Conservation (phyloP, 768 basidiomycete species). For the Lentinula sp. region DNA sequence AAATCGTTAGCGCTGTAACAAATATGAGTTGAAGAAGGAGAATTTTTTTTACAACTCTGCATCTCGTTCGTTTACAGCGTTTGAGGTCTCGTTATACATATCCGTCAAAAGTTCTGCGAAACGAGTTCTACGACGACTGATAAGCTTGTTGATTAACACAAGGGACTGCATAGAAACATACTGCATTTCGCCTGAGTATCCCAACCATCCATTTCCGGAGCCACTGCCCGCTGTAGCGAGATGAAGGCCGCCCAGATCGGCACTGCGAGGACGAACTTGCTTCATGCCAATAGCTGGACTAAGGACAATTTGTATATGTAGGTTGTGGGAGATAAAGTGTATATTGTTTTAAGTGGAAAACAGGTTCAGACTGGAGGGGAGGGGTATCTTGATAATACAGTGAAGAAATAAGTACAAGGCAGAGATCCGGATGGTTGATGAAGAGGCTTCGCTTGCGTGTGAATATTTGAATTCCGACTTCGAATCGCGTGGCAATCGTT, state of each 20-base stretch:
- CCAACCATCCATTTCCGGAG: conserved; percentile 68
- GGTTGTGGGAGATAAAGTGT: background rate
- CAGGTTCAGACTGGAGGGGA: background rate
- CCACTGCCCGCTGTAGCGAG: conserved; percentile 63
- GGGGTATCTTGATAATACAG: background rate
- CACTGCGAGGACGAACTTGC: conserved; percentile 54
- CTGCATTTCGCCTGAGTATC: conserved; percentile 25
- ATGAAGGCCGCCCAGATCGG: conserved; percentile 85
- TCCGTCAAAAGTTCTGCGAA: conserved; percentile 82
- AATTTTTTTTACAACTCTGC: conserved; percentile 32
- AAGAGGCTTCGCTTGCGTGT: background rate
- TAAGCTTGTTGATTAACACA: background rate
- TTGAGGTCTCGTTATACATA: conserved; percentile 77
- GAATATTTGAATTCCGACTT: background rate
- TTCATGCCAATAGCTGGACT: background rate
- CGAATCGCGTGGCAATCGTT: background rate
- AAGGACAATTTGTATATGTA: background rate
- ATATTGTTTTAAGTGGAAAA: conserved; percentile 7
- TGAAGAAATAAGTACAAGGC: background rate
- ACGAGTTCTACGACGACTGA: conserved; percentile 31
- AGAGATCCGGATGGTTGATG: background rate
- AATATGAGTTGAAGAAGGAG: background rate
- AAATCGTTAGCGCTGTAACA: background rate
- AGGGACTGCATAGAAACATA: background rate
- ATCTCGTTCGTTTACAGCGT: conserved; percentile 58